Percentiles rank a stretch among this genome's conserved stretches.
Evolutionary conservation across 1,284 basidiomycete species (phyloP).

Genomic region (Peniophora sp.): DNA sequence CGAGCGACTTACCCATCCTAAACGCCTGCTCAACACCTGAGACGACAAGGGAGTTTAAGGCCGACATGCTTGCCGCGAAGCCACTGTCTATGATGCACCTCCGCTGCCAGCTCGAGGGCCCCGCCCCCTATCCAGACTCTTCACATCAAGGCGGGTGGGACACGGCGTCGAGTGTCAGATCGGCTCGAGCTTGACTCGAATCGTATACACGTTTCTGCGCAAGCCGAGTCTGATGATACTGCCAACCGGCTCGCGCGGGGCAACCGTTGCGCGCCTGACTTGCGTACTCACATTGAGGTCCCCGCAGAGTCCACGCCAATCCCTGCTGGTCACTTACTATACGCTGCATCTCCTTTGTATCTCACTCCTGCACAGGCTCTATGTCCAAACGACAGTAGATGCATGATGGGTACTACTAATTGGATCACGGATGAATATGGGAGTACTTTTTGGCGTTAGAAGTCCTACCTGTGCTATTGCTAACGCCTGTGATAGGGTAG

Average conservation of each 20-base stretch:
- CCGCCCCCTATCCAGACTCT: conserved; percentile 41
- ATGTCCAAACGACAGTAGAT: too few species aligned
- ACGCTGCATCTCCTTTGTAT: too few species aligned
- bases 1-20: conserved; percentile 39
- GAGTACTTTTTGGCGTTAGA: too few species aligned
- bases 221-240: conserved; percentile 56
- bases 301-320: conserved; percentile 23
- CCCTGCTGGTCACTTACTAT: neutral
- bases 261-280: conserved; percentile 69
- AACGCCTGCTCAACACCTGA: conserved; percentile 51
- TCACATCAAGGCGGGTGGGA: conserved; percentile 51
- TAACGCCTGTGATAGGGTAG: too few species aligned
- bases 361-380: too few species aligned
- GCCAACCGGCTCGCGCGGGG: conserved; percentile 68
- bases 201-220: conserved; percentile 61
- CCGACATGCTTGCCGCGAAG: conserved; percentile 37
- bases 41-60: conserved; percentile 8
- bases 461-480: too few species aligned
- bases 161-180: conserved; percentile 51
- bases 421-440: too few species aligned
- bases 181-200: conserved; percentile 44
- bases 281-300: conserved; percentile 52
- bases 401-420: too few species aligned
- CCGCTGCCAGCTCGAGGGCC: conserved; percentile 31
- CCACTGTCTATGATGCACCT: conserved; percentile 60